phyloP scores from a whole-genome alignment of 306 rosid species.

The Corylus heterophylla region DNA sequence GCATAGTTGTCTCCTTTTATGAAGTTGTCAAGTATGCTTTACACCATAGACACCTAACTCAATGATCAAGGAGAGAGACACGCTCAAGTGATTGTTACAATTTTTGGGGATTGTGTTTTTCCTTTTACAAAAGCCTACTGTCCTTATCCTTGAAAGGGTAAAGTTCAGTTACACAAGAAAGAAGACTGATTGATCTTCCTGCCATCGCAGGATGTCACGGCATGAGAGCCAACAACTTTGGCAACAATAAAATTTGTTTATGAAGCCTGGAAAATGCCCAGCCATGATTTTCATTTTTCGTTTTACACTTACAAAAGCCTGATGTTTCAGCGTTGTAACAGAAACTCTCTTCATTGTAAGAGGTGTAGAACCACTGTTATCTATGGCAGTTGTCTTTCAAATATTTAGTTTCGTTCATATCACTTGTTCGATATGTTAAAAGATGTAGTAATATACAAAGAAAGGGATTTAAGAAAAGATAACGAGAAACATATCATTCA shows the following conservation, averaged over 20 bases:
- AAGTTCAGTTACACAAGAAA: not conserved
- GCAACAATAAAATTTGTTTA: not conserved
- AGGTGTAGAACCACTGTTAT: not conserved
- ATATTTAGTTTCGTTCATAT: not conserved
- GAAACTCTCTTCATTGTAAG: not conserved
- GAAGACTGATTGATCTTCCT: conserved; percentile 6
- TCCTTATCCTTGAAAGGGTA: not conserved
- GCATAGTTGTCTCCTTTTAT: conserved; percentile 87
- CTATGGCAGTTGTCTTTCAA: not conserved
- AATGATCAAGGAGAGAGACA: conserved; percentile 29
- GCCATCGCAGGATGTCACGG: conserved; percentile 28
- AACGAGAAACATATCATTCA: not conserved
- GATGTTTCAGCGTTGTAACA: not conserved
- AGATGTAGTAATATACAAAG: not conserved
- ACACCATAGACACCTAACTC: conserved; percentile 38
- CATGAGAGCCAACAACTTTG: conserved; percentile 20
- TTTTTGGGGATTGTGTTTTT: not conserved
- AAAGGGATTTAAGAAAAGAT: too few species aligned
- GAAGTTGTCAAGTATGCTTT: conserved; percentile 80
- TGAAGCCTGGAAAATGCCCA: not conserved
- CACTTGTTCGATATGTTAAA: not conserved
- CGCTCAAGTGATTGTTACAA: conserved; percentile 8
- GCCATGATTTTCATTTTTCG: not conserved
- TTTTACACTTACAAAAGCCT: not conserved
- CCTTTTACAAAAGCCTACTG: not conserved